Percentiles rank a stretch among this genome's conserved stretches.
phyloP scores from a whole-genome alignment of 192 early-diverging fungal genomes.

The Backusella morwellensis region DNA sequence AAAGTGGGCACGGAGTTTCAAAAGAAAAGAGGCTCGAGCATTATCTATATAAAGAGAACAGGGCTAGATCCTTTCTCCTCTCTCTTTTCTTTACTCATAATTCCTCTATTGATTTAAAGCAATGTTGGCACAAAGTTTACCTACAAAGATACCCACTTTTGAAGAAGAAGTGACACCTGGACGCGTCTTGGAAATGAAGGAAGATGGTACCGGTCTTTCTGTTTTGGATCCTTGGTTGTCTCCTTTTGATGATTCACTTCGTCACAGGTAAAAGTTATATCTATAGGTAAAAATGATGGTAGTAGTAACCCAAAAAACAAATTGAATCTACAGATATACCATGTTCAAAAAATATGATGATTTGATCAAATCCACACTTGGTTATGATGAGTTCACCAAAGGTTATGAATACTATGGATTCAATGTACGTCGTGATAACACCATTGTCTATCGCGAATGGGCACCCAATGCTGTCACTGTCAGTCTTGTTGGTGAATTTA shows the following conservation, averaged over 20 bases:
- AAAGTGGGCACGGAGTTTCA: not conserved
- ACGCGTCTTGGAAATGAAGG: slow-evolving; percentile 24
- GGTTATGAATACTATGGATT: slow-evolving; percentile 85
- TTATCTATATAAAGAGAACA: not conserved
- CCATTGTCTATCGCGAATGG: slow-evolving; percentile 92
- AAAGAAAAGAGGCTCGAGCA: not conserved
- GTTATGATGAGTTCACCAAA: slow-evolving; percentile 81
- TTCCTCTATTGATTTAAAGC: not conserved
- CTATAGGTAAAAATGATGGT: not conserved
- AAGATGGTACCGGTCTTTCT: slow-evolving; percentile 65
- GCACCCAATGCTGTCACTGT: slow-evolving; percentile 81
- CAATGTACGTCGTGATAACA: slow-evolving; percentile 56
- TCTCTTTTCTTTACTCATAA: not conserved
- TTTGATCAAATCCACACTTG: slow-evolving; percentile 65
- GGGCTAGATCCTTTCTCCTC: not conserved
- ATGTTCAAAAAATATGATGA: slow-evolving; percentile 69
- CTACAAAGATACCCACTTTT: slow-evolving; percentile 13
- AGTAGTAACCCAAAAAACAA: not conserved
- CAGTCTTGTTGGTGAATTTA: slow-evolving; percentile 91
- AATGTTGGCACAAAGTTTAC: not conserved
- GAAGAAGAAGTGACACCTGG: slow-evolving; percentile 31
- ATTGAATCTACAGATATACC: slow-evolving; percentile 40
- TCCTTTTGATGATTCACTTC: slow-evolving; percentile 62
- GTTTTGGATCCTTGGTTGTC: slow-evolving; percentile 78
- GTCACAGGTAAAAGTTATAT: slow-evolving; percentile 45